Conservation (phyloP, 1,139 yeast genomes). For the Pichia sp. region DNA sequence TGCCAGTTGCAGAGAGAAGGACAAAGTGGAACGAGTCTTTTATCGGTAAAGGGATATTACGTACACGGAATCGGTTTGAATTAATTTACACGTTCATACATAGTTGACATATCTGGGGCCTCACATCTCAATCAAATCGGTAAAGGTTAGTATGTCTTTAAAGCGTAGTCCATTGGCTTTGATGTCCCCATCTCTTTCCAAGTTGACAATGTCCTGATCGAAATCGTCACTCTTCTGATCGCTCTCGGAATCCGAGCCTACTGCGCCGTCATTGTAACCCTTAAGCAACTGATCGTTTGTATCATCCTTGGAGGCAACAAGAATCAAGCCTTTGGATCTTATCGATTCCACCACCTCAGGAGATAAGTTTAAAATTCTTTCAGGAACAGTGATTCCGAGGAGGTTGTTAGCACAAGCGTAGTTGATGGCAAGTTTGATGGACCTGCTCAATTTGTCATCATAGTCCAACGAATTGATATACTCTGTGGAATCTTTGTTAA, state of each 20-base stretch:
- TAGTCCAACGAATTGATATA: conserved; percentile 30
- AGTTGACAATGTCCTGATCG: conserved; percentile 11
- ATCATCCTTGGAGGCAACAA: conserved; percentile 59
- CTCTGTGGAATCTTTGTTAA: conserved; percentile 33
- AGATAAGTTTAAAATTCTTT: conserved; percentile 63
- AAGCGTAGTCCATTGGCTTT: conserved; percentile 75
- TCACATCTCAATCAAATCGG: conserved; percentile 64
- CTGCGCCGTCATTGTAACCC: background rate
- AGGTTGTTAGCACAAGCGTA: conserved; percentile 81
- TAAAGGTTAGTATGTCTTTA: conserved; percentile 63
- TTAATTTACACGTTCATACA: background rate
- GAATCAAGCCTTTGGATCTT: conserved; percentile 73
- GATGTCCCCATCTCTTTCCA: conserved; percentile 40
- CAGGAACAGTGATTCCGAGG: conserved; percentile 76
- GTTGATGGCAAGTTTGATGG: conserved; percentile 57
- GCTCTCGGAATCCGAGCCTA: background rate
- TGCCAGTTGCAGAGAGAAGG: background rate
- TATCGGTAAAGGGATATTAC: no score
- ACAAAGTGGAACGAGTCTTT: background rate
- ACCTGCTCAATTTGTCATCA: conserved; percentile 39
- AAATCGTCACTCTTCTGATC: conserved; percentile 13
- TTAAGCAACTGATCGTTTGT: conserved; percentile 11
- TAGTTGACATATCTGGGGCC: no score
- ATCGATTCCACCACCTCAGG: conserved; percentile 75
- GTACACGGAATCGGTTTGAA: background rate